Base-by-base conservation (phyloP, 805 yeast genomes). In the Cyberlindnera sargentensis region DNA sequence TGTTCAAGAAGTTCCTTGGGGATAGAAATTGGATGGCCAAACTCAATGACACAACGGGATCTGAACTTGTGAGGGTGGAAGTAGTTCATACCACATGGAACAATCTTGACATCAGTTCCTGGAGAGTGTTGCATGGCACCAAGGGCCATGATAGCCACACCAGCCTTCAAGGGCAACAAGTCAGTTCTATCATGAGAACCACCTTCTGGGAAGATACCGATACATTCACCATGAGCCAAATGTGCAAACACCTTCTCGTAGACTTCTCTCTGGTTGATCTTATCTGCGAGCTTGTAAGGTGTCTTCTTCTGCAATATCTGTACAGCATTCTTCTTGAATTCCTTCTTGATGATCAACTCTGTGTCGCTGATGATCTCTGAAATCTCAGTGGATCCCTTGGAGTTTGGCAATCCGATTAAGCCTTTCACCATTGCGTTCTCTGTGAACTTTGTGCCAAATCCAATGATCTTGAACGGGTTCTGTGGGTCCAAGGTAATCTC, bases 121-220 rank as follows among this genome's bases (percentile, higher is more conserved):
- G 93, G 88, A 53, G 85, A 76, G 47, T 78, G 72, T 25, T 80
- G 84, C 79, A 90, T 77, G 8, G 98, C 93, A 7, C 98, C 99
- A 29, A 93, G 70, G 0, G 98, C 99, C 98, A 91, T 93, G 44
- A 91, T 84, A 3, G 96, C 96, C 7, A 93, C 97, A 49, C 99
- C 99, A 1, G 98, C 96, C 60, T 93, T 91, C 52, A 91, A 69
- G 0, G 99, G 99, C 40, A 91, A 71, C 52, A 91, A 65, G 49
- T 88, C 95, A 0, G 98, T 81, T 52, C 99, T 73, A 62, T 91
- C 99, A 58, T 91, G 99, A 9, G 96, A 88, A 1, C 99, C 99
- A 46, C 99, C 99, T 68, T 93, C 99, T 7, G 99, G 97, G 67
- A 89, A 93, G 37, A 93, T 86, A 8, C 98, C 98, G 31, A 93